These are phyloP conservation scores for Hawksworthiomyces lignivorus DNA, from an alignment of 2,329 filamentous ascomycete species.

Conservation along the genomic window DNA sequence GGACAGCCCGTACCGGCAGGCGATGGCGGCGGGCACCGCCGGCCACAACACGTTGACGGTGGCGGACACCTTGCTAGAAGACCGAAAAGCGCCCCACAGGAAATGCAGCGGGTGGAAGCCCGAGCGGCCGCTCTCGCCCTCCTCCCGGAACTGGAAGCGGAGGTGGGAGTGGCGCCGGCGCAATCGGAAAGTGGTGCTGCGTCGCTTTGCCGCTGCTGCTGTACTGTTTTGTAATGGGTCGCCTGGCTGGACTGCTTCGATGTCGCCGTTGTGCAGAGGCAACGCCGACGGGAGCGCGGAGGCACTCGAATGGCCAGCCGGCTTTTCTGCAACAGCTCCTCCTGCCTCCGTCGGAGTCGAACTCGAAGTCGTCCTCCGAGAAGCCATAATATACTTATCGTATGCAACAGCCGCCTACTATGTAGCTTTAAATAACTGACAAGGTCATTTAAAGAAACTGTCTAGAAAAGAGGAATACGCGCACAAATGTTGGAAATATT, in stretches of 20 bases:
- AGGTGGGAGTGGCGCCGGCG: slow-evolving; percentile 1
- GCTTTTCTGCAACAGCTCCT: slow-evolving; percentile 7
- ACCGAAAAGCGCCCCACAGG: slow-evolving; percentile 54
- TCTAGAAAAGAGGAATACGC: too few species aligned
- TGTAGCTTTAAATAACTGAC: too few species aligned
- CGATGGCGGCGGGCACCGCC: slow-evolving; percentile 63
- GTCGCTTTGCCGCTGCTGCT: too few species aligned
- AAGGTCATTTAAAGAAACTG: too few species aligned
- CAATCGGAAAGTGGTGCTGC: background rate
- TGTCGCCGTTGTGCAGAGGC: slow-evolving; percentile 5
- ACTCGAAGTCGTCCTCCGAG: background rate
- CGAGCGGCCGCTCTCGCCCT: slow-evolving; percentile 59
- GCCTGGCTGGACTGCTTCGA: too few species aligned
- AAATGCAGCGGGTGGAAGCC: slow-evolving; percentile 60
- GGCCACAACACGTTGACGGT: slow-evolving; percentile 68
- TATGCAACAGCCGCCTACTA: too few species aligned
- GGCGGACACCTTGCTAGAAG: slow-evolving; percentile 55
- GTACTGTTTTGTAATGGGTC: too few species aligned
- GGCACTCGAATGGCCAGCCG: background rate
- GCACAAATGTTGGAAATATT: too few species aligned
- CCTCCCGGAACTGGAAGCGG: slow-evolving; percentile 14
- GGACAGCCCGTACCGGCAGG: slow-evolving; percentile 37
- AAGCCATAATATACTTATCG: too few species aligned
- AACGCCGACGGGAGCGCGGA: background rate
- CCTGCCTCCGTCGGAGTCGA: background rate